Evolutionary conservation across 768 basidiomycete genomes (phyloP), one percentile per base, ranked within the genome.

Genomic region (Mycena polygramma): DNA sequence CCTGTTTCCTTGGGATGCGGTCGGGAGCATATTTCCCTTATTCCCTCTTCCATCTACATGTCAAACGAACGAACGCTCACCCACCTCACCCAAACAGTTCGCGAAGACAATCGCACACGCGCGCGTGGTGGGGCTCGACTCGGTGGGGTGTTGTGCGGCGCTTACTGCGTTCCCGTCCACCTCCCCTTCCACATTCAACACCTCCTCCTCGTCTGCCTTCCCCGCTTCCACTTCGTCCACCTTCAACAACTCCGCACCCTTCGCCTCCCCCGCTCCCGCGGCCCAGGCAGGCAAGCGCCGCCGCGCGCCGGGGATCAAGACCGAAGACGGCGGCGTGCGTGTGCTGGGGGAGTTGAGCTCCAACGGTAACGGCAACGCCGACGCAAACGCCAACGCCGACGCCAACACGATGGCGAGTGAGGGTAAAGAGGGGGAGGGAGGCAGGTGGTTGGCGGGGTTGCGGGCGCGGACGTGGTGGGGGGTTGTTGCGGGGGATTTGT

Each of bases 381-480:
- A n/a, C n/a, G n/a, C n/a, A n/a, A n/a, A n/a, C n/a, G n/a, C n/a
- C n/a, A n/a, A n/a, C n/a, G n/a, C n/a, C n/a, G n/a, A n/a, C n/a
- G n/a, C n/a, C n/a, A n/a, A n/a, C n/a, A n/a, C n/a, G n/a, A n/a
- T n/a, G n/a, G n/a, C n/a, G n/a, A n/a, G n/a, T n/a, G n/a, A n/a
- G n/a, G n/a, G n/a, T 41, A 39, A 22, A 46, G 51, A 51, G 10
- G 26, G 37, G 20, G 58, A 54, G 52, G 14, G 57, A 9, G 51
- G 55, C 35, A 53, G 20, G 67, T 36, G 62, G 55, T 14, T 35
- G 20, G 14, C 87, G 88, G 78, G 35, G 63, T 79, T 84, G 57
- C 80, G 89, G 63, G 78, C 88, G 66, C 79, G 90, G 71, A 78
- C 93, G 8, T 94, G 94, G 92, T 95, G 94, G 94, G 91, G 93